Evolutionary conservation across 192 early-diverging fungal species (phyloP), one percentile per base, ranked within the genome.

Genomic region (Backusella macrospora): DNA sequence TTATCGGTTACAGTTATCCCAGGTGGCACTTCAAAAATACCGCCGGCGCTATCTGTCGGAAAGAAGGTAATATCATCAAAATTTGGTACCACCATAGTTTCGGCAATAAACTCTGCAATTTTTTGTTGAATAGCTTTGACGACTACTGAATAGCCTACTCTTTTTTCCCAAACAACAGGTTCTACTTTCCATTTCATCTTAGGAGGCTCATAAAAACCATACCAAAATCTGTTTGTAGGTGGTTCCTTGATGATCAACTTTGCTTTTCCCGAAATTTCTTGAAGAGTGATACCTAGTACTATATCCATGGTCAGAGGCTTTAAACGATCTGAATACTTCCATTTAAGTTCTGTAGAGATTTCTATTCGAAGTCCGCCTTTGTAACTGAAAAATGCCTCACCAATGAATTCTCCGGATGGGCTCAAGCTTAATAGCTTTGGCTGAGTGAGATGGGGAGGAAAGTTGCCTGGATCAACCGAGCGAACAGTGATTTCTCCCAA

Each of bases 41-140:
- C 92, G 16, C 90, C 86, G 1, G 75, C 76, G 15, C 88, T 85
- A 62, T 80, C 46, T 6, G 89, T 85, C 38, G 86, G 80, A 85
- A 94, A 96, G 79, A 98, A 96, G 6, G 90, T 86, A 0, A 89
- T 88, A 76, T 96, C 93, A 78, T 98, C 96, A 89, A 96, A 92
- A 67, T 96, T 91, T 5, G 96, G 96, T 70, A 96, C 77, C 8
- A 96, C 92, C 72, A 98, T 82, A 14, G 90, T 90, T 62, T 91
- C 90, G 14, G 90, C 86, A 64, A 98, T 82, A 66, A 93, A 86
- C 47, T 96, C 93, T 79, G 93, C 88, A 42, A 98, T 90, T 73
- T 95, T 88, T 49, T 87, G 84, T 78, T 95, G 93, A 55, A 98
- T 95, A 1, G 93, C 90, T 45, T 90, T 90, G 62, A 96, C 88